Conservation (phyloP, 805 yeast genomes). For the Schwanniomyces vanrijiae region DNA sequence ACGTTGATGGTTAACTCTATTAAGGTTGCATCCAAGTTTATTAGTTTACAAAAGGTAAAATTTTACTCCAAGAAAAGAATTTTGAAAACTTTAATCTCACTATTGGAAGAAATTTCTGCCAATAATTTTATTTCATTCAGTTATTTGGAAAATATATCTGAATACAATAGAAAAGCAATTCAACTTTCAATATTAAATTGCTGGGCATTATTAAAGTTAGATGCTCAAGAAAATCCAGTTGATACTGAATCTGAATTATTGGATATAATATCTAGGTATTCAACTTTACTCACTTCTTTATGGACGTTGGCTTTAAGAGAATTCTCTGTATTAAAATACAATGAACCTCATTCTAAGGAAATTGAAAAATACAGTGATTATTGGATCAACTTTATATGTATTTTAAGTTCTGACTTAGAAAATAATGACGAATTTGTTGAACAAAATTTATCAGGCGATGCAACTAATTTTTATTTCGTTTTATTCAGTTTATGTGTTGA, state of each 20-base stretch:
- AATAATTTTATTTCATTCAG: slow-evolving; percentile 51
- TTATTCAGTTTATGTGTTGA: slow-evolving; percentile 84
- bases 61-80: slow-evolving; percentile 49
- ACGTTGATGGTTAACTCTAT: slow-evolving; percentile 76
- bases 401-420: slow-evolving; percentile 64
- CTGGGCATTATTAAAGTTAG: slow-evolving; percentile 64
- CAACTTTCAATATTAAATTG: slow-evolving; percentile 64
- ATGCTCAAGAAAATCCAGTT: slow-evolving; percentile 19
- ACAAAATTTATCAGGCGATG: slow-evolving; percentile 54
- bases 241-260: slow-evolving; percentile 45
- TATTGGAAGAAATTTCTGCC: slow-evolving; percentile 60
- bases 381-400: slow-evolving; percentile 80
- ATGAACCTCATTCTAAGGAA: slow-evolving; percentile 39
- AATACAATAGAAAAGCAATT: slow-evolving; percentile 48
- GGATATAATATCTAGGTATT: slow-evolving; percentile 54
- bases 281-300: slow-evolving; percentile 61
- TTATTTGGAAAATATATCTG: slow-evolving; percentile 49
- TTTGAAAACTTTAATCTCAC: slow-evolving; percentile 59
- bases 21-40: slow-evolving; percentile 71
- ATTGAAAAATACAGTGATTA: slow-evolving; percentile 52
- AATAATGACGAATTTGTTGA: slow-evolving; percentile 45
- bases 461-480: slow-evolving; percentile 69
- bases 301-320: slow-evolving; percentile 82
- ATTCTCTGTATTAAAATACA: slow-evolving; percentile 64
- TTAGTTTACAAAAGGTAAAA: slow-evolving; percentile 47